Conservation (phyloP, 2,329 filamentous ascomycete species). For the Diaporthe destruens region DNA sequence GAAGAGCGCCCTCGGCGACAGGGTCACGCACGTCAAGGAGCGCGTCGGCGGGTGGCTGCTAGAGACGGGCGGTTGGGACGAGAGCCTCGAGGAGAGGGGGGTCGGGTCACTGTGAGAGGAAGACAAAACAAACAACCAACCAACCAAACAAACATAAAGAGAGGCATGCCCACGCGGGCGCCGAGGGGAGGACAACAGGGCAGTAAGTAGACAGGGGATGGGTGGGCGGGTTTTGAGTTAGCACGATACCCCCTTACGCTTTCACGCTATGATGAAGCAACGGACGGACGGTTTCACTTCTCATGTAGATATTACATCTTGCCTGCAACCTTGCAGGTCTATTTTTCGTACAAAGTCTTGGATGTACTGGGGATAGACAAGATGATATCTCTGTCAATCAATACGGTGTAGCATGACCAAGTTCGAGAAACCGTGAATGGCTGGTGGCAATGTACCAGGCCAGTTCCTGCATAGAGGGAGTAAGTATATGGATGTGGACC, state of each 20-base stretch:
- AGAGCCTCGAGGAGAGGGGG: constrained; percentile 72
- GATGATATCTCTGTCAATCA: neutral
- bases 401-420: neutral
- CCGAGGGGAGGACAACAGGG: neutral
- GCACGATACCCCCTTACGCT: constrained; percentile 30
- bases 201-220: neutral
- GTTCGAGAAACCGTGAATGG: too few relatives aligned
- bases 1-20: constrained; percentile 85
- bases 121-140: neutral
- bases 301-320: constrained; percentile 20
- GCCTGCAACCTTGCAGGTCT: neutral
- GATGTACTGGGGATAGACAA: neutral
- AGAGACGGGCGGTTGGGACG: constrained; percentile 89
- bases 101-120: constrained; percentile 52
- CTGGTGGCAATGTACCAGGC: neutral
- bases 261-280: constrained; percentile 17
- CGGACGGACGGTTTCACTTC: constrained; percentile 21
- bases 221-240: constrained; percentile 17
- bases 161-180: neutral
- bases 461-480: neutral
- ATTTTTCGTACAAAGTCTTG: neutral
- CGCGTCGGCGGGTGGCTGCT: constrained; percentile 80
- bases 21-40: constrained; percentile 79
- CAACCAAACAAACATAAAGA: neutral
- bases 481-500: neutral